These are phyloP conservation scores for Galerina sulciceps DNA, from an alignment of 768 basidiomycete genomes.

Conservation along the genomic window DNA sequence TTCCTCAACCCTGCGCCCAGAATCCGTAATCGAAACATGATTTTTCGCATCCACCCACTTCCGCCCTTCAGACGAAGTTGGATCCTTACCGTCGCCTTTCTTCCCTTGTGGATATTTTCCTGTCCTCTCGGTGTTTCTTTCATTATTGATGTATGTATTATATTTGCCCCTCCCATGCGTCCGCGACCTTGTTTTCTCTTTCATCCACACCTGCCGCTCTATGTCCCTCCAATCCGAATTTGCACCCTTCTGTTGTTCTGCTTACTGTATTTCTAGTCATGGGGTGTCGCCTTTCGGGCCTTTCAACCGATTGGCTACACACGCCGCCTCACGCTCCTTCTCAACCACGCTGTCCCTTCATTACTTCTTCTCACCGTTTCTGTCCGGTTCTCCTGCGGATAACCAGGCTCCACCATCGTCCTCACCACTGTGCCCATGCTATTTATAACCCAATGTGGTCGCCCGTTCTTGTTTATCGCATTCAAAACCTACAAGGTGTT, in stretches of 20 bases:
- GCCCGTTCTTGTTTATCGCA: background rate
- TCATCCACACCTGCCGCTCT: conserved; percentile 4
- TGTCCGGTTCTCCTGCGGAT: conserved; percentile 16
- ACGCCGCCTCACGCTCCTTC: conserved; percentile 1
- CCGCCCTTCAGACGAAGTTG: background rate
- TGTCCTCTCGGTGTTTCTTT: conserved; percentile 4
- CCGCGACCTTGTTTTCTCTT: conserved; percentile 1
- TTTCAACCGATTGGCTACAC: background rate
- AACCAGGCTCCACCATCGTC: background rate
- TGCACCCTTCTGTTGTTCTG: background rate
- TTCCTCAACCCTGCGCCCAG: conserved; percentile 5
- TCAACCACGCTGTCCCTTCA: background rate
- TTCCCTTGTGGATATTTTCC: background rate
- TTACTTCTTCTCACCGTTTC: conserved; percentile 1
- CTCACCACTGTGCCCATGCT: background rate
- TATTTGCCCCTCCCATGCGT: conserved; percentile 4
- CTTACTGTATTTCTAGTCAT: conserved; percentile 16
- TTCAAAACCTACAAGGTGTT: conserved; percentile 5
- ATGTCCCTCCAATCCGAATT: background rate
- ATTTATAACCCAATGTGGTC: background rate
- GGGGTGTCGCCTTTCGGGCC: conserved; percentile 9
- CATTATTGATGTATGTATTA: conserved; percentile 31
- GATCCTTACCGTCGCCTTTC: background rate
- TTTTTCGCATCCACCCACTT: background rate
- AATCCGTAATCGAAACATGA: conserved; percentile 1